Evolutionary conservation across 148 eudicot genomes (phyloP).

Genomic region (Spergularia marina): DNA sequence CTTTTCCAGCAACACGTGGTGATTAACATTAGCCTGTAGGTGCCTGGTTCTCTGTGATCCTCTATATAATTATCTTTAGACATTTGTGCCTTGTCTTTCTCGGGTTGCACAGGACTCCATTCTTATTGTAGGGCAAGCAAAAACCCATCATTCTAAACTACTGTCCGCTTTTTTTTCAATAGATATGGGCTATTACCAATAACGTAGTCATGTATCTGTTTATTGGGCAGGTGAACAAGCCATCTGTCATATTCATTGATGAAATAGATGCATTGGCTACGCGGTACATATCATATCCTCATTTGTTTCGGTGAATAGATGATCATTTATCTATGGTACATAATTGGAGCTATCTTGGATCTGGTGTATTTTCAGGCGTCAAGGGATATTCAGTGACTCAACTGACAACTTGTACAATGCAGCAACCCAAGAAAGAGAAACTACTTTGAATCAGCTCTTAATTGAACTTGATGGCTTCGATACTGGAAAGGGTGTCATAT

Average conservation of each 20-base stretch:
- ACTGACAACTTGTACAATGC: conserved; percentile 61
- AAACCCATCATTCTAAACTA: neutral
- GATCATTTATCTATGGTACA: neutral
- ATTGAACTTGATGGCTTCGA: conserved; percentile 96
- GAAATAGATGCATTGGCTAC: conserved; percentile 93
- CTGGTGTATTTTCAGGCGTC: conserved; percentile 55
- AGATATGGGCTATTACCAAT: neutral
- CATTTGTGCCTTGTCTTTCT: neutral
- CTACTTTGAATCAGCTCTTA: conserved; percentile 89
- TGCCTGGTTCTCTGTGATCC: neutral
- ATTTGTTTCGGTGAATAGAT: conserved; percentile 3
- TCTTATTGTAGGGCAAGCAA: neutral
- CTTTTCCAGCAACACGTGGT: neutral
- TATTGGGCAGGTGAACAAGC: conserved; percentile 74
- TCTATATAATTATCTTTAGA: neutral
- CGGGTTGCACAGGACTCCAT: neutral
- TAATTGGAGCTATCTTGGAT: neutral
- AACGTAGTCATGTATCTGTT: neutral
- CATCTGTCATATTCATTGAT: conserved; percentile 90
- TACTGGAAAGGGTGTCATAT: conserved; percentile 96
- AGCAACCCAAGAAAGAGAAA: conserved; percentile 91
- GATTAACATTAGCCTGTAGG: neutral
- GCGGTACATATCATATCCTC: conserved; percentile 41
- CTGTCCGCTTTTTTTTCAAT: neutral
- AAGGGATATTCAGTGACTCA: conserved; percentile 60